Evolutionary conservation across 345 rosid species (phyloP), one percentile per base, ranked within the genome.

Genomic region (Rhodomyrtus tomentosa): DNA sequence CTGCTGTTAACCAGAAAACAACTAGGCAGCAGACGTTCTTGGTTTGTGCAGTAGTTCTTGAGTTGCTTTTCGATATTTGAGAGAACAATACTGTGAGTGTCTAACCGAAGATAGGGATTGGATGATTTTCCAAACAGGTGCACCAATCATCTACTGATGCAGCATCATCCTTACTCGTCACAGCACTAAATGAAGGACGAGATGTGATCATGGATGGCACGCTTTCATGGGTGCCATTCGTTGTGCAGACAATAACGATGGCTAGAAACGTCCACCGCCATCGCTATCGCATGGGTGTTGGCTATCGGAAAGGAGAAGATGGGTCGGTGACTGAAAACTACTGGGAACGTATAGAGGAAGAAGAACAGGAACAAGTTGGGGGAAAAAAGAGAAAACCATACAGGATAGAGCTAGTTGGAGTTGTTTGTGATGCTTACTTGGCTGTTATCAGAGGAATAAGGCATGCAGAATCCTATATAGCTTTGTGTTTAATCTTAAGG

Each of bases 161-260:
- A 24, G 99, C 99, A 84, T 94, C 98, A 24, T 96, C 99, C 4
- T 93, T 96, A 54, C 91, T 96, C 62, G 98, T 95, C 76, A 96
- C 99, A 22, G 98, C 99, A 52, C 86, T 96, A 20, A 96, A 95
- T 82, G 98, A 96, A 86, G 99, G 99, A 24, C 90, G 98, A 55
- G 99, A 95, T 85, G 99, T 95, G 81, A 95, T 96, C 86, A 93
- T 96, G 99, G 99, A 96, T 81, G 98, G 99, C 50, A 96, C 99
- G 14, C 90, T 96, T 49, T 95, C 99, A 48, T 94, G 98, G 98
- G 91, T 93, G 81, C 99, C 99, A 42, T 95, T 94, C 80, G 98
- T 95, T 49, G 94, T 93, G 80, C 98, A 96, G 87, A 96, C 97
- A 7, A 88, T 95, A 87, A 93, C 98, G 42, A 96, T 95, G 99